Evolutionary conservation across 768 basidiomycete genomes (phyloP), one percentile per base, ranked within the genome.

Genomic region (Lactarius pseudohatsudake): DNA sequence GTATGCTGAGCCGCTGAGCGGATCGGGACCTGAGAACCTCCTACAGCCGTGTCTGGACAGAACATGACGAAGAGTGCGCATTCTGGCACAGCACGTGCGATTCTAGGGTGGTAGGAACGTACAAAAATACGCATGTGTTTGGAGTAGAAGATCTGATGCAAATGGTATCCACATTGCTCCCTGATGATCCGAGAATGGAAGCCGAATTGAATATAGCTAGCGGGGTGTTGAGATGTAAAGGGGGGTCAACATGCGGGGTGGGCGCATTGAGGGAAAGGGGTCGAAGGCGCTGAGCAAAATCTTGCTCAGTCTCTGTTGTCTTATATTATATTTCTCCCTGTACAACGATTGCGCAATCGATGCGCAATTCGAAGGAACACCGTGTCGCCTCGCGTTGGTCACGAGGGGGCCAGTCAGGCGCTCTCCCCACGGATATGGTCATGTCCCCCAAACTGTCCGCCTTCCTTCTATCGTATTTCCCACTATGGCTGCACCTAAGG

Each of bases 301-400:
- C 13, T n/a, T 26, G 47, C 36, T 36, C 36, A 38, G 38, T 15
- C 6, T 15, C 10, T 13, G 50, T 8, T 13, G 50, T 8, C 10
- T 61, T 68, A 61, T 66, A 68, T 60, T 26, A 26, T 26, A 26
- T 26, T 26, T 15, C 43, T 16, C 32, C 34, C 5, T 57, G 38
- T 38, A 28, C 16, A 28, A 57, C 68, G 68, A 69, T 69, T 41
- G 68, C 68, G 68, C 68, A 69, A 69, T 69, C 43, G 9, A 22
- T 5, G 54, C 68, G 68, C 68, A 62, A 69, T 67, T 41, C n/a
- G 10, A 58, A 16, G 15, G 4, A 13, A 15, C 55, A 26, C 28
- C 28, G 28, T 3, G 38, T 40, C 38, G 38, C 38, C 38, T 40
- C 38, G 11, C 18, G 1, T n/a, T 16, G 30, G 38, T 57, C 56